These are phyloP conservation scores for Coemansia sp. DNA, from an alignment of 192 early-diverging fungal genomes.

Conservation along the genomic window DNA sequence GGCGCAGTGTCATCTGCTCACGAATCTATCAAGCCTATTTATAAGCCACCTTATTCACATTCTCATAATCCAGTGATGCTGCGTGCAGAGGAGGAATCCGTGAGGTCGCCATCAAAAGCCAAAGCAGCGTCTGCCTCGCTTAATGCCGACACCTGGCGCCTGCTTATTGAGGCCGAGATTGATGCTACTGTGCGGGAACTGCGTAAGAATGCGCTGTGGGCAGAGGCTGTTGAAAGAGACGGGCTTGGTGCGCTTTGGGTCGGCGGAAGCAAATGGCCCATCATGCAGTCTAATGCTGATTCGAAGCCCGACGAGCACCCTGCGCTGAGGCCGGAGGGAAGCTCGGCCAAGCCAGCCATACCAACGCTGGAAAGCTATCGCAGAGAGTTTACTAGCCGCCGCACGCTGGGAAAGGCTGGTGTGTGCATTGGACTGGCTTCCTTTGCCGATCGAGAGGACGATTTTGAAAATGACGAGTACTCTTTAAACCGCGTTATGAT, in stretches of 20 bases:
- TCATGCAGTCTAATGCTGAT: slow-evolving; percentile 2
- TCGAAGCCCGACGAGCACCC: not conserved
- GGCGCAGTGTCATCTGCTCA: not conserved
- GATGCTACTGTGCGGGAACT: slow-evolving; percentile 55
- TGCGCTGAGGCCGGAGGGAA: not conserved
- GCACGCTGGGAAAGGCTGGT: slow-evolving; percentile 47
- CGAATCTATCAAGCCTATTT: not conserved
- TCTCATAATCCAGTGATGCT: slow-evolving; percentile 9
- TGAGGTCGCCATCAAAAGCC: not conserved
- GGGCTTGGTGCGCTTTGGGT: slow-evolving; percentile 55
- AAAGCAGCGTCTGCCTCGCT: slow-evolving; percentile 18
- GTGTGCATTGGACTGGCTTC: slow-evolving; percentile 45
- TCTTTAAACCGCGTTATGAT: slow-evolving; percentile 33
- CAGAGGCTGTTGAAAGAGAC: slow-evolving; percentile 42
- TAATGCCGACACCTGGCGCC: slow-evolving; percentile 45
- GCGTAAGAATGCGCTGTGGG: slow-evolving; percentile 52
- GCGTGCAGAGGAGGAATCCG: slow-evolving; percentile 16
- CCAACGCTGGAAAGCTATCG: slow-evolving; percentile 25
- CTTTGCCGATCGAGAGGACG: slow-evolving; percentile 37
- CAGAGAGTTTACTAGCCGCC: slow-evolving; percentile 35
- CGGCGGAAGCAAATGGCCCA: slow-evolving; percentile 50
- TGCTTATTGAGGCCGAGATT: slow-evolving; percentile 51
- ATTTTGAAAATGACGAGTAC: slow-evolving; percentile 28
- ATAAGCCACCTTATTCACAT: not conserved
- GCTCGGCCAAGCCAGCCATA: not conserved